A percentile compares a stretch with the other conserved stretches of the same genome.
These are phyloP conservation scores for Rhizoclosmatium globosum DNA, from an alignment of 192 early-diverging fungal species.

Conservation along the genomic window DNA sequence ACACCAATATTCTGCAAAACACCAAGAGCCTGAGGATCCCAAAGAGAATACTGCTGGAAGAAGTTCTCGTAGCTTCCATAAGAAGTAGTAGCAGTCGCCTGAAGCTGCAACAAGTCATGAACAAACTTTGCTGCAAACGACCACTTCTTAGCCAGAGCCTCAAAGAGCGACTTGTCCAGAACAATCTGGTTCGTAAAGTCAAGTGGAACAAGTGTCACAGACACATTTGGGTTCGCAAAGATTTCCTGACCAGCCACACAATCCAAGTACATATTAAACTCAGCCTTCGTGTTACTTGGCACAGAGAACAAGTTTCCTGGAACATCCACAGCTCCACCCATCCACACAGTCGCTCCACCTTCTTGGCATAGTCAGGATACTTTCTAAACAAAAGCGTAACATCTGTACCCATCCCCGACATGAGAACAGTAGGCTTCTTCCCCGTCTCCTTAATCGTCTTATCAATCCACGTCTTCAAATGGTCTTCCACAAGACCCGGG, in stretches of 20 bases:
- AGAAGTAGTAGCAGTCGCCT: not conserved
- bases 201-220: not conserved
- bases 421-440: not conserved
- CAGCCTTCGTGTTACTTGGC: not conserved
- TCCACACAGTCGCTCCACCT: not conserved
- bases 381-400: not conserved
- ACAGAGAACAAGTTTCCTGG: not conserved
- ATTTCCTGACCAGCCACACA: not conserved
- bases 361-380: not conserved
- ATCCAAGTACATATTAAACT: not conserved
- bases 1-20: not conserved
- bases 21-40: not conserved
- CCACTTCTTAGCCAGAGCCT: not conserved
- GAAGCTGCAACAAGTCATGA: not conserved
- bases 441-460: not conserved
- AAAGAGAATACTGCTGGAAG: not conserved
- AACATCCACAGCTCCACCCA: not conserved
- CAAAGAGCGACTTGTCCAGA: not conserved
- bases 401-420: not conserved
- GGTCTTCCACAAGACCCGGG: not conserved
- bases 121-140: not conserved
- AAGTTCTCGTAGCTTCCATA: not conserved
- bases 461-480: not conserved
- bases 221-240: not conserved
- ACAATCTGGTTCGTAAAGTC: not conserved